These are phyloP conservation scores for Fusarium sp. DNA, from an alignment of 2,329 filamentous ascomycete genomes.

Conservation along the genomic window DNA sequence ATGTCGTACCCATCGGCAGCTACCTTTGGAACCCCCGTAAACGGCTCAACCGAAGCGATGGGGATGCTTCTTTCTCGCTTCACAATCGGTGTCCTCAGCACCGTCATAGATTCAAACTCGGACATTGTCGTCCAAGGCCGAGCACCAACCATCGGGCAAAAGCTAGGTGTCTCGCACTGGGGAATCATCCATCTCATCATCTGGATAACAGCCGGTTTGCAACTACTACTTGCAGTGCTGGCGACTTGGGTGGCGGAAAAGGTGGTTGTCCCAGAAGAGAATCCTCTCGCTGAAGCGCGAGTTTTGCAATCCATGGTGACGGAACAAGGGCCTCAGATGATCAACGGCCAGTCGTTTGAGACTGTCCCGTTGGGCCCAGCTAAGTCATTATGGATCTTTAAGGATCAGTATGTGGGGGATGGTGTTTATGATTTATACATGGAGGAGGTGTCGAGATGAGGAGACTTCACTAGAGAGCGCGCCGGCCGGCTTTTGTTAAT, in stretches of 20 bases:
- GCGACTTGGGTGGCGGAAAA: slow-evolving; percentile 2
- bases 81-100: background rate
- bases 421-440: background rate
- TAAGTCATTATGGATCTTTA: background rate
- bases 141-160: slow-evolving; percentile 1
- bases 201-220: background rate
- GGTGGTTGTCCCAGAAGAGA: slow-evolving; percentile 1
- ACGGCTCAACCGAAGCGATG: background rate
- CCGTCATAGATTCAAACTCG: background rate
- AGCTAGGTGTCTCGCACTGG: slow-evolving; percentile 7
- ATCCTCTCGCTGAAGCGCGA: slow-evolving; percentile 2
- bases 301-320: slow-evolving; percentile 6
- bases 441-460: background rate
- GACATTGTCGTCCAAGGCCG: background rate
- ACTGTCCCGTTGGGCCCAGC: background rate
- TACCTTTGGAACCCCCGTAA: background rate
- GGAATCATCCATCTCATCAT: background rate
- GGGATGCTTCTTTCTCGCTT: slow-evolving; percentile 6
- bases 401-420: background rate
- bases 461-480: too few relatives aligned
- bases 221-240: slow-evolving; percentile 2
- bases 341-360: background rate
- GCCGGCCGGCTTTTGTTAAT: too few relatives aligned
- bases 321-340: background rate
- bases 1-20: background rate